Percentiles rank a stretch among this genome's conserved stretches.
Conservation (phyloP, 495 filamentous ascomycete genomes). For the Podospora australis region DNA sequence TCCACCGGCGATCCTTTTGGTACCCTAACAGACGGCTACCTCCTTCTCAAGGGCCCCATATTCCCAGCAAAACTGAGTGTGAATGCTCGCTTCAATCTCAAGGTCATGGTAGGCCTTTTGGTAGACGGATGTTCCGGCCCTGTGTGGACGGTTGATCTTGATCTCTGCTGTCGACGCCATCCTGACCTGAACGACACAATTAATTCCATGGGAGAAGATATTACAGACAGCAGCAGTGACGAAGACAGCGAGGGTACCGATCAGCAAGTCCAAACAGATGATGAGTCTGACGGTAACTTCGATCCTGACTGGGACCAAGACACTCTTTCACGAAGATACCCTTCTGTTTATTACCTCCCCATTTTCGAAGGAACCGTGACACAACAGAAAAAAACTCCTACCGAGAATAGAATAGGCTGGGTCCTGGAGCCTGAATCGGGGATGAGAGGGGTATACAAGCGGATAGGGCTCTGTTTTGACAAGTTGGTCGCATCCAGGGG, state of each 20-base stretch:
- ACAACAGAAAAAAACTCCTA: not conserved
- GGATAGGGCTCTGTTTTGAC: not conserved
- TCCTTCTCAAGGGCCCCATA: not conserved
- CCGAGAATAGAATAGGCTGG: not conserved
- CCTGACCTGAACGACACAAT: not conserved
- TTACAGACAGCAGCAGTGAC: too few species aligned
- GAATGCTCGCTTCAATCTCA: not conserved
- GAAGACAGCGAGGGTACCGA: not conserved
- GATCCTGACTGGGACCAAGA: not conserved
- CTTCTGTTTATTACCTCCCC: not conserved
- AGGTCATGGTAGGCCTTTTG: not conserved
- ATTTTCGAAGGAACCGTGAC: not conserved
- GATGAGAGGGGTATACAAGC: not conserved
- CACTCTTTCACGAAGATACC: not conserved
- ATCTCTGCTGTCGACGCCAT: not conserved
- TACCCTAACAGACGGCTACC: not conserved
- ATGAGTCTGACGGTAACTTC: not conserved
- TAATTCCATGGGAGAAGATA: not conserved
- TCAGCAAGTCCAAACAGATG: not conserved
- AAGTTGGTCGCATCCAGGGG: not conserved
- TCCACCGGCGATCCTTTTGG: not conserved
- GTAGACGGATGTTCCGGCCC: not conserved
- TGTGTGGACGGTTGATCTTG: not conserved
- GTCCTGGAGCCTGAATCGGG: not conserved
- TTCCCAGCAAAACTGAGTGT: not conserved